Base-by-base conservation (phyloP, 129 eudicot genomes). In the Centaurea solstitialis region DNA sequence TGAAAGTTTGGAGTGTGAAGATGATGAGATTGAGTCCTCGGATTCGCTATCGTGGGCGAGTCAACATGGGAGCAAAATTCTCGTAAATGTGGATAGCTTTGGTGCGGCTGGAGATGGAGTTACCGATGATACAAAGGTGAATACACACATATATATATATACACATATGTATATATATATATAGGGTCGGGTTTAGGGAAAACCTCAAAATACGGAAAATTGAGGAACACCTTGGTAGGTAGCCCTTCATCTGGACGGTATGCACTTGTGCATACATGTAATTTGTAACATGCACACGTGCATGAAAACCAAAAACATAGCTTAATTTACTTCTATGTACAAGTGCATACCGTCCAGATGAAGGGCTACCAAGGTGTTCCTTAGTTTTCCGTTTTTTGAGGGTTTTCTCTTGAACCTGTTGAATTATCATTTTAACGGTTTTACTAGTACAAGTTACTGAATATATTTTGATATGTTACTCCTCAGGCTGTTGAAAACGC, bases 1-100 rank as follows among this genome's bases (percentile, higher is more conserved):
- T 70, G 95, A 87, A 22, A 76, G 67, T 71, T 43, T 91, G 59
- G 90, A 91, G 20, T 39, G 84, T 5, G 80, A 87, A 69, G 92
- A 89, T 50, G 92, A 78, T n/a, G 93, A 86, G 39, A 13, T 76
- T 7, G 97, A 90, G 77, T 66, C 73, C 8, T 72, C 70, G 64
- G 96, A 92, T 35, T 67, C 62, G 68, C 82, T 90, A 12, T 79
- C 86, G 1, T 90, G 93, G 93, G 82, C 81, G 45, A 89, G 94
- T 84, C 81, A 84, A 61, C 86, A 62, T 73, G 88, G 87, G 67
- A 87, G 80, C 84, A 89, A 88, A 84, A 84, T 67, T 73, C 76
- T 78, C 0, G 83, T 83, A 70, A 83, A 83, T 64, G 87, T 83
- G 15, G 87, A 83, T 66, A 79, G 72, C 70, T 83, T 83, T 41